Conservation (phyloP, 805 yeast genomes). For the Wickerhamiella spandovensis region DNA sequence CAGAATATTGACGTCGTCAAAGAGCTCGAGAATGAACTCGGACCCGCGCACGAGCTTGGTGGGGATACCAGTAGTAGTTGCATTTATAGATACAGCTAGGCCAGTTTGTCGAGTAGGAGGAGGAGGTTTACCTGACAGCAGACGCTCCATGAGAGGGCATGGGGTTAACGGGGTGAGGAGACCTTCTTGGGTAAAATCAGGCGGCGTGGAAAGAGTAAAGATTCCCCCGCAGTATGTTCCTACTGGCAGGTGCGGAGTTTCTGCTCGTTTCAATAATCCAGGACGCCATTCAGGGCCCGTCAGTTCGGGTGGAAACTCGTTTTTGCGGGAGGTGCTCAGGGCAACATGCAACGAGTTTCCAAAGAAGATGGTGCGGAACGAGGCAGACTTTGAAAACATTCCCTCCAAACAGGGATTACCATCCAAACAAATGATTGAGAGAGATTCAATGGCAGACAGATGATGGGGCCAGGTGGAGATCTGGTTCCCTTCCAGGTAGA, state of each 20-base stretch:
- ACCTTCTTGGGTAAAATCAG: background rate
- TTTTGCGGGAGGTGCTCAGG: background rate
- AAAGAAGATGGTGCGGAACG: conserved; percentile 13
- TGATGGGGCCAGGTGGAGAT: conserved; percentile 22
- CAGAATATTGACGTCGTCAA: conserved; percentile 21
- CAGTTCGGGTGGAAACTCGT: background rate
- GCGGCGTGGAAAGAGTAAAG: conserved; percentile 4
- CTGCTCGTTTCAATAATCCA: background rate
- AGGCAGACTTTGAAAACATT: conserved; percentile 13
- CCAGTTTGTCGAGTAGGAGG: background rate
- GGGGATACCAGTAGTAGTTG: background rate
- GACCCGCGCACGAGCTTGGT: conserved; percentile 2
- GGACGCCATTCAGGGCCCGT: conserved; percentile 8
- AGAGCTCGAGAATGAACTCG: conserved; percentile 32
- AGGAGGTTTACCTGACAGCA: background rate
- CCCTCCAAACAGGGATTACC: conserved; percentile 21
- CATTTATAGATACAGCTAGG: background rate
- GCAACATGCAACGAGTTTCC: background rate
- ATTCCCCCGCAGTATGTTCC: conserved; percentile 12
- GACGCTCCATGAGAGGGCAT: conserved; percentile 1
- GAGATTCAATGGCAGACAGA: conserved; percentile 12
- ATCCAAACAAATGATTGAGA: conserved; percentile 16
- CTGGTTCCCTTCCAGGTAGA: conserved; percentile 16
- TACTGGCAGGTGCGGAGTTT: background rate
- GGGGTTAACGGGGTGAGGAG: conserved; percentile 5